Evolutionary conservation across 768 basidiomycete species (phyloP), one percentile per base, ranked within the genome.

Genomic region (Amanita rubescens): DNA sequence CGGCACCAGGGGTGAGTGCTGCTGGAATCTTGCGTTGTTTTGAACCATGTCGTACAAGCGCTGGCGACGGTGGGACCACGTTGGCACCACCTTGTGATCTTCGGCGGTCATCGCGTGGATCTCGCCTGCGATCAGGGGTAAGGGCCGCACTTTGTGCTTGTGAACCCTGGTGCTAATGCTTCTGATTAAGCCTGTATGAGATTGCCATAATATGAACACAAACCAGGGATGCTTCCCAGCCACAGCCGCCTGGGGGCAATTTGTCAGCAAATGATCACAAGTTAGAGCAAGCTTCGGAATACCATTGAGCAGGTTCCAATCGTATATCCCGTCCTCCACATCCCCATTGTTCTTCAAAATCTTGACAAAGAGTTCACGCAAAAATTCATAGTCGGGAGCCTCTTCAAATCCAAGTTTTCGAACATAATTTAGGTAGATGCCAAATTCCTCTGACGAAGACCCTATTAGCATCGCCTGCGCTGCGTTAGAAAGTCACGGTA

Each of bases 351-450:
- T 91, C 76, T 94, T 94, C 71, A 98, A 75, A 46, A 96, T 86
- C 67, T 97, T 97, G 53, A 85, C 78, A 67, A 98, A 97, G 51
- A 99, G 75, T 61, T 97, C 96, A 56, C 94, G 81, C 63, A 99
- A 69, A 72, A 99, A 99, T 65, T 98, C 94, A 66, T 99, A 99
- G 71, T 99, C 96, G 38, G 96, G 96, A 19, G 94, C 90, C 72
- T 99, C 96, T 67, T 98, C 96, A 68, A 99, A 99, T 12, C 95
- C 96, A 58, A 99, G 84, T 67, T 97, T 99, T 57, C 96, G 87
- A 57, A 98, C 96, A 70, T 99, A 99, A 74, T 98, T 98, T 49
- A 99, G 79, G 71, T 98, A 99, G 64, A 99, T 98, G 52, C 85
- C 87, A 63, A 98, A 99, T 71, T 98, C 96, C 75, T 98, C 96